Percentiles rank a stretch among this genome's conserved stretches.
These are phyloP conservation scores for Agaricus subrufescens DNA, from an alignment of 768 basidiomycete species.

Conservation along the genomic window DNA sequence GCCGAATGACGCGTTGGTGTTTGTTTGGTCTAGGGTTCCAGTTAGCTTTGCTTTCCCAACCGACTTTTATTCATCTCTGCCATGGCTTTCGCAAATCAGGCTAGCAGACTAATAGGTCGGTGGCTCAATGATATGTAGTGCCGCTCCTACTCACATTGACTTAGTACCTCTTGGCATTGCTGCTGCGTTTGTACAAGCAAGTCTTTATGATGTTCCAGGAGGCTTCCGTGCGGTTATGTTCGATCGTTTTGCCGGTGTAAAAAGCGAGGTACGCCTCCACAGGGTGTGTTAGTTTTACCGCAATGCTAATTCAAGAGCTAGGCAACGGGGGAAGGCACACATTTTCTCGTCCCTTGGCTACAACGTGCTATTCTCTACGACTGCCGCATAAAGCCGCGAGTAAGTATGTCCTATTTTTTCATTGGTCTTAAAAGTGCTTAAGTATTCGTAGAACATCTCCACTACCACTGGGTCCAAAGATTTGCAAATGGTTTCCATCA, in stretches of 20 bases:
- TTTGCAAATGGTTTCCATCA: slow-evolving; percentile 97
- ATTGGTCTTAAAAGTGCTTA: slow-evolving; percentile 5
- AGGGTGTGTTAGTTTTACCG: not conserved
- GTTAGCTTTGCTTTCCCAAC: slow-evolving; percentile 1
- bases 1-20: slow-evolving; percentile 14
- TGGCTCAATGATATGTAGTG: slow-evolving; percentile 21
- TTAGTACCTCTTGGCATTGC: slow-evolving; percentile 47
- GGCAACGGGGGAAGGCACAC: slow-evolving; percentile 92
- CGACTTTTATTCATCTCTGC: slow-evolving; percentile 10
- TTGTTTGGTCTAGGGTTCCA: slow-evolving; percentile 11
- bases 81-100: slow-evolving; percentile 48
- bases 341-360: slow-evolving; percentile 93
- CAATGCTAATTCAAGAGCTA: slow-evolving; percentile 23
- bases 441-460: slow-evolving; percentile 78
- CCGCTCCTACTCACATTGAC: not conserved
- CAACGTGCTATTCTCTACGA: slow-evolving; percentile 97
- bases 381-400: slow-evolving; percentile 94
- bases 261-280: slow-evolving; percentile 52
- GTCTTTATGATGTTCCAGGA: slow-evolving; percentile 75
- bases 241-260: slow-evolving; percentile 92
- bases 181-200: slow-evolving; percentile 41
- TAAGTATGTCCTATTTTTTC: slow-evolving; percentile 27
- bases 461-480: slow-evolving; percentile 98
- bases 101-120: slow-evolving; percentile 11
- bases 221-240: slow-evolving; percentile 97